Evolutionary conservation across 192 early-diverging fungal genomes (phyloP).

Genomic region (Spizellomyces punctatus): DNA sequence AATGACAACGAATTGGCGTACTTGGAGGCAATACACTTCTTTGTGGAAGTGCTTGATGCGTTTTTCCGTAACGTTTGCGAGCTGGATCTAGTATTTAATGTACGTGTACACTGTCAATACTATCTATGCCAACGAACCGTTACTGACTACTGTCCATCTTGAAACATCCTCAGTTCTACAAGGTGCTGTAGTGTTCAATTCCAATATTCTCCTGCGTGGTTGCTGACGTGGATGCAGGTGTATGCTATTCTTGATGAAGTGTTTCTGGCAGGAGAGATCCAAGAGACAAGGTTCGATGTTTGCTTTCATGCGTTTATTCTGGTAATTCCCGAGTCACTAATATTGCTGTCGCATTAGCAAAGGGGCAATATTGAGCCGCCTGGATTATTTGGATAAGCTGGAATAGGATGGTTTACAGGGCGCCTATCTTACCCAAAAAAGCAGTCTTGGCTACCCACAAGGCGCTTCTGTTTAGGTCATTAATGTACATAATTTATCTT

Average conservation of each 20-base stretch:
- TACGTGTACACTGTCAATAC: constrained; percentile 6
- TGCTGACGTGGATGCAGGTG: constrained; percentile 50
- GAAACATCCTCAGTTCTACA: constrained; percentile 16
- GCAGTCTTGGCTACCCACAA: no score
- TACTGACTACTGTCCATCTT: neutral
- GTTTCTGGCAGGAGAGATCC: constrained; percentile 96
- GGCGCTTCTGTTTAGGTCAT: constrained; percentile 41
- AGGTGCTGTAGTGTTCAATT: constrained; percentile 10
- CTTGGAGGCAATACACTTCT: constrained; percentile 97
- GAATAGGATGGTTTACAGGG: constrained; percentile 30
- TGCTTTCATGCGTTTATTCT: neutral
- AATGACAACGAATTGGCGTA: constrained; percentile 98
- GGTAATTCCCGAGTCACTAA: neutral
- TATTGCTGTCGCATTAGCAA: constrained; percentile 35
- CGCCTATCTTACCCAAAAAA: no score
- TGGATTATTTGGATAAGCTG: constrained; percentile 58
- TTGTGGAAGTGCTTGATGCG: constrained; percentile 97
- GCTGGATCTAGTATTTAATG: constrained; percentile 96
- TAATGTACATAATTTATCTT: constrained; percentile 51
- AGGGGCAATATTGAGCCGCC: constrained; percentile 46
- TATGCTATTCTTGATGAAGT: constrained; percentile 98
- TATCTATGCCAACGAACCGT: neutral
- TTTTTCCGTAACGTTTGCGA: constrained; percentile 99
- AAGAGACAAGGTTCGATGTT: constrained; percentile 82
- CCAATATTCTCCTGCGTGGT: constrained; percentile 3